Base-by-base conservation (phyloP, 768 basidiomycete genomes). In the Naganishia vishniacii region DNA sequence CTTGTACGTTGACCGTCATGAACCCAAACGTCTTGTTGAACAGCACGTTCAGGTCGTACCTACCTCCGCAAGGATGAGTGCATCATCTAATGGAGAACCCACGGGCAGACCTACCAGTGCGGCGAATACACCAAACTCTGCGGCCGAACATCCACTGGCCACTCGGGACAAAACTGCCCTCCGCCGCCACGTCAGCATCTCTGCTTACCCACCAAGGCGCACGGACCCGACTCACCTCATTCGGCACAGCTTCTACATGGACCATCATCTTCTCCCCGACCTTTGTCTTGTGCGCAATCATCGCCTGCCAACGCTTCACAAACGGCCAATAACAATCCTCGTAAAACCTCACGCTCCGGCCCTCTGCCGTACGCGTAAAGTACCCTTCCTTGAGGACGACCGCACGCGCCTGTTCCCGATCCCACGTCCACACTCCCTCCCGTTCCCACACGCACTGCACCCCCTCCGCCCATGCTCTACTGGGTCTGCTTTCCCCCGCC, bases 361-460 rank as follows among this genome's bases (percentile, higher is more conserved):
- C 82, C 83, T 84, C 62, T 81, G 89, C 88, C 72, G 91, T 80
- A 61, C 83, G 83, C 13, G 79, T 75, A 70, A 99, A 99, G 73
- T 95, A 98, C 67, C 82, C 88, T 73, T 91, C 89, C 49, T 88
- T 81, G 60, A 98, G 76, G 3, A 88, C 85, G 1, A 93, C 85
- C 0, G 85, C 86, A 65, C 84, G 81, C 15, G 85, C 77, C 69
- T 85, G 86, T 29, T 78, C 79, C 5, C 75, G 78, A 70, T 90
- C 87, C 86, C 87, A 97, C 0, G 85, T 84, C 94, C 95, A 99
- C 4, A 98, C 89, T 18, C 88, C 89, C 68, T 98, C 91, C 79
- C 86, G 83, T 70, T 89, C 86, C 92, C 92, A 94, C 3, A 92
- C 69, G 72, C 92, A 95, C 8, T 42, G 7, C 42, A 44, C 34